A percentile compares a stretch with the other conserved stretches of the same genome.
Evolutionary conservation across 2,329 filamentous ascomycete genomes (phyloP).

Genomic region (Fusarium sp.): DNA sequence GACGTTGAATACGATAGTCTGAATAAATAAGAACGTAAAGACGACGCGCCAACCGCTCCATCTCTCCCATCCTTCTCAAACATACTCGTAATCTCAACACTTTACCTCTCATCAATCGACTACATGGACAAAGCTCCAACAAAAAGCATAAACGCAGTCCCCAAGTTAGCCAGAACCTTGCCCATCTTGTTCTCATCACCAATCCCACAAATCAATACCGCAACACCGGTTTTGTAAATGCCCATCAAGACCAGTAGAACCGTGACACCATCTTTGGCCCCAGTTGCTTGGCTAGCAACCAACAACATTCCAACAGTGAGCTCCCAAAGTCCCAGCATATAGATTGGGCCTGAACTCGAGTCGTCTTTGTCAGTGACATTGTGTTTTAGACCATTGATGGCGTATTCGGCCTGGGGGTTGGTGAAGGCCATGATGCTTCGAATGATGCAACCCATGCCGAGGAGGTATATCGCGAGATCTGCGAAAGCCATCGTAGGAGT

Average conservation of each 20-base stretch:
- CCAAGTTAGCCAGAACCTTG: neutral
- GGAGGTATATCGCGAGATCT: neutral
- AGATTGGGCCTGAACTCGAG: slow-evolving; percentile 1
- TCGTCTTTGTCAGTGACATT: neutral
- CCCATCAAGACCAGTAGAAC: neutral
- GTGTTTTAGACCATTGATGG: slow-evolving; percentile 7
- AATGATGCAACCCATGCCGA: neutral
- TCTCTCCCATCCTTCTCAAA: neutral
- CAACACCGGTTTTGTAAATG: slow-evolving; percentile 2
- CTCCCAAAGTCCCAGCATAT: slow-evolving; percentile 18
- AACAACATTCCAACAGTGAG: neutral
- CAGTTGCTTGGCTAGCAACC: neutral
- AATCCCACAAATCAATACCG: neutral
- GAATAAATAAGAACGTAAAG: neutral
- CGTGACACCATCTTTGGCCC: neutral
- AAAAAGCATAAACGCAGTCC: neutral
- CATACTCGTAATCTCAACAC: neutral
- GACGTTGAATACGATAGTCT: neutral
- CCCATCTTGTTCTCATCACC: neutral
- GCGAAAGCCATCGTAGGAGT: neutral
- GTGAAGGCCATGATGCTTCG: slow-evolving; percentile 17
- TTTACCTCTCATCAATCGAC: neutral
- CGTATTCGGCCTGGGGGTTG: slow-evolving; percentile 10
- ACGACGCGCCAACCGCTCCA: neutral
- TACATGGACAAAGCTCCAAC: neutral